These are phyloP conservation scores for Petasospora fabianii DNA, from an alignment of 1,139 yeast species.

Conservation along the genomic window DNA sequence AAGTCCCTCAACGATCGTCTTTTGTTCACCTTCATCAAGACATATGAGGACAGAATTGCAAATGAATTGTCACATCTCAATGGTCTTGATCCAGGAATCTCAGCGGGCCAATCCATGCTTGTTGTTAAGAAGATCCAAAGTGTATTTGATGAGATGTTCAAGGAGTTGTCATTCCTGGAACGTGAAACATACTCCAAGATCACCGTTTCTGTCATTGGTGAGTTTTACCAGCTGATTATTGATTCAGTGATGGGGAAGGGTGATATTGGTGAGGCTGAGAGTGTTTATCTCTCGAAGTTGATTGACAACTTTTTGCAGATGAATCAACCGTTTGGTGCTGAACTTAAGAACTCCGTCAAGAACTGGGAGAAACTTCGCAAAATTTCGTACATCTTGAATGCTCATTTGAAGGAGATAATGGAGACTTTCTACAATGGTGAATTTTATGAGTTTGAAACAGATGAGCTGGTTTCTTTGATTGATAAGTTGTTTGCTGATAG, in stretches of 20 bases:
- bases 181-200: slow-evolving; percentile 9
- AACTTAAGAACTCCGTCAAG: slow-evolving; percentile 19
- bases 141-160: slow-evolving; percentile 7
- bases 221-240: slow-evolving; percentile 25
- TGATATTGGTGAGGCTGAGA: slow-evolving; percentile 27
- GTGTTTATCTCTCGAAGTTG: slow-evolving; percentile 22
- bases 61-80: slow-evolving; percentile 7
- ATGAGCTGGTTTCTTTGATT: slow-evolving; percentile 63
- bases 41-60: slow-evolving; percentile 11
- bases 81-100: slow-evolving; percentile 19
- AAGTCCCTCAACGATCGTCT: slow-evolving; percentile 17
- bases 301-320: slow-evolving; percentile 18
- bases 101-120: slow-evolving; percentile 13
- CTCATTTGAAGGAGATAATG: slow-evolving; percentile 65
- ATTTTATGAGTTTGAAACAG: slow-evolving; percentile 64
- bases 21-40: slow-evolving; percentile 12
- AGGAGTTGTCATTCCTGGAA: slow-evolving; percentile 10
- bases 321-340: slow-evolving; percentile 12
- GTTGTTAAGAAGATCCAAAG: slow-evolving; percentile 14
- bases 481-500: slow-evolving; percentile 67
- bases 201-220: slow-evolving; percentile 20
- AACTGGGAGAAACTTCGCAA: slow-evolving; percentile 43
- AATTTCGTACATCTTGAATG: slow-evolving; percentile 43
- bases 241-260: slow-evolving; percentile 19
- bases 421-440: slow-evolving; percentile 70